Percentiles rank a stretch among this genome's conserved stretches.
Evolutionary conservation across 2,329 filamentous ascomycete species (phyloP).

Genomic region (Penicillium sp.): DNA sequence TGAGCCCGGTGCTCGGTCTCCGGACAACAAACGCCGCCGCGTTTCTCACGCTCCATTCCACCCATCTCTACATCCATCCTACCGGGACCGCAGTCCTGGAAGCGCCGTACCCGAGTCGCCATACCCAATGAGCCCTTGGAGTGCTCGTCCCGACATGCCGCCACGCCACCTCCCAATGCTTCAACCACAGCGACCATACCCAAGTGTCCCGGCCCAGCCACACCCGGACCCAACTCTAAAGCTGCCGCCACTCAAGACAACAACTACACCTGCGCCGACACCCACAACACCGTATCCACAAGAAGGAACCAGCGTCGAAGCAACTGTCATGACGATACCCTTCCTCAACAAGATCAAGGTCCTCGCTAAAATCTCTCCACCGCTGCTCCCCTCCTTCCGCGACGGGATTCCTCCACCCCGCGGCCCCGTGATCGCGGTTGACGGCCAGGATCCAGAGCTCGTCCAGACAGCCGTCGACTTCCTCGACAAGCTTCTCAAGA

Average conservation of each 20-base stretch:
- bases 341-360: constrained; percentile 73
- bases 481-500: constrained; percentile 54
- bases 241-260: constrained; percentile 53
- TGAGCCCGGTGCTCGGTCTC: constrained; percentile 42
- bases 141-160: constrained; percentile 40
- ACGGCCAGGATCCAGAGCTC: constrained; percentile 65
- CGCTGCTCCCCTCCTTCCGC: constrained; percentile 47
- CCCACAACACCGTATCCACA: constrained; percentile 30
- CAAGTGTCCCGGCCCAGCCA: constrained; percentile 27
- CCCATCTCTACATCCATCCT: constrained; percentile 31
- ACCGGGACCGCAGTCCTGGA: constrained; percentile 33
- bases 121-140: constrained; percentile 44
- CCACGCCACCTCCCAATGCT: constrained; percentile 48
- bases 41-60: constrained; percentile 44
- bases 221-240: constrained; percentile 50
- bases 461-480: constrained; percentile 64
- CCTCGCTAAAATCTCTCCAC: constrained; percentile 70
- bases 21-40: constrained; percentile 62
- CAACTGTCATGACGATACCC: constrained; percentile 71
- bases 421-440: constrained; percentile 79
- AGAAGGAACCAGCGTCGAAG: constrained; percentile 54
- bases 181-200: constrained; percentile 52
- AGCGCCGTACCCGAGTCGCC: constrained; percentile 33
- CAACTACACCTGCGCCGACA: constrained; percentile 23
- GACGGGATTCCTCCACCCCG: constrained; percentile 46